phyloP scores from a whole-genome alignment of 2,329 filamentous ascomycete species.

The Sclerotinia minor region DNA sequence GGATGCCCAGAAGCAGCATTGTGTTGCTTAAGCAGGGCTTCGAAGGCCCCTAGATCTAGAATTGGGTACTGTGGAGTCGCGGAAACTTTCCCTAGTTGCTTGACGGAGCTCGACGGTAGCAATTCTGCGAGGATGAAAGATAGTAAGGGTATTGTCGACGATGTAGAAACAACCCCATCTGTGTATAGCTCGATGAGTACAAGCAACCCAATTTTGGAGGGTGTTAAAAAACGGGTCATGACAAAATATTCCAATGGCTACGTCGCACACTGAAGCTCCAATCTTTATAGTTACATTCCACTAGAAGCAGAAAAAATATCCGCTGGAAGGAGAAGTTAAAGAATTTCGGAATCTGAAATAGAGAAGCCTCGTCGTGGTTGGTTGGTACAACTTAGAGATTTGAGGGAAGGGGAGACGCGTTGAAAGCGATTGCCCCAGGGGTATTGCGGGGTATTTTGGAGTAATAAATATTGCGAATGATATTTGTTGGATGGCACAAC shows the following conservation, averaged over 20 bases:
- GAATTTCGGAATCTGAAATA: neutral
- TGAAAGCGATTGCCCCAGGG: neutral
- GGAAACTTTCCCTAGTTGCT: conserved; percentile 25
- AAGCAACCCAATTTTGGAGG: conserved; percentile 81
- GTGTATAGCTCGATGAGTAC: conserved; percentile 80
- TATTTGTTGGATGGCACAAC: neutral
- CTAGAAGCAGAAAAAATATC: neutral
- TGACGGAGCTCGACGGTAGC: conserved; percentile 50
- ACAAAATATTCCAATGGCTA: conserved; percentile 7
- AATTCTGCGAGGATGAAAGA: conserved; percentile 76
- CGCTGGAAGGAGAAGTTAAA: neutral
- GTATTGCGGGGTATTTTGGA: conserved; percentile 2
- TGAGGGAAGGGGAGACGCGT: conserved; percentile 9
- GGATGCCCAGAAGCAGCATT: conserved; percentile 60
- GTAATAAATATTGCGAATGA: neutral
- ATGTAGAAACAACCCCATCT: conserved; percentile 65
- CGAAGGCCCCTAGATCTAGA: conserved; percentile 58
- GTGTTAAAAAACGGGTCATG: conserved; percentile 85
- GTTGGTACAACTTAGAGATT: neutral
- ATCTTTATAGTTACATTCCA: conserved; percentile 1
- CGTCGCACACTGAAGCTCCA: neutral
- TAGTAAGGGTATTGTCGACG: conserved; percentile 72
- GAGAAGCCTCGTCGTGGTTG: neutral
- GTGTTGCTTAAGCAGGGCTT: conserved; percentile 55
- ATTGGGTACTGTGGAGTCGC: conserved; percentile 47